Evolutionary conservation across 148 eudicot species (phyloP).

Genomic region (Rhododendron griersonianum): DNA sequence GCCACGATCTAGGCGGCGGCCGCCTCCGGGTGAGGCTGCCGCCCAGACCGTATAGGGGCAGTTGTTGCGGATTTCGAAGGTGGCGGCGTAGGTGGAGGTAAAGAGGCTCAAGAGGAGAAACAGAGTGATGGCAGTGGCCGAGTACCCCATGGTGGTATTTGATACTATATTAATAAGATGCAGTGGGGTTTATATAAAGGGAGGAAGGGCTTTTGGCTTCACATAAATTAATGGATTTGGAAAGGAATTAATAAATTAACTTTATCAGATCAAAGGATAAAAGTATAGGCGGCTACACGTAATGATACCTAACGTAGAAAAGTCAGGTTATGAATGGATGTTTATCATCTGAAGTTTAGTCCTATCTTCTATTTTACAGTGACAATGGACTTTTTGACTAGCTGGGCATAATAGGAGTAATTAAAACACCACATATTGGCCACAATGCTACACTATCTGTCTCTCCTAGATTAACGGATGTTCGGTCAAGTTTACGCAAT

Average conservation of each 20-base stretch:
- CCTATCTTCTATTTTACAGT: not conserved
- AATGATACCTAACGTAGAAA: not conserved
- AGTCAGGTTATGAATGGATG: not conserved
- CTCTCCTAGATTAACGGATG: not conserved
- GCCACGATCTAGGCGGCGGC: conserved; percentile 23
- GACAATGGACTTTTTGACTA: not conserved
- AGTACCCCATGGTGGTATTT: not conserved
- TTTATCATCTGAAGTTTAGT: not conserved
- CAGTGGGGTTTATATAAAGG: not conserved
- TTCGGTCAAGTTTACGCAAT: no score
- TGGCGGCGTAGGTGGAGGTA: conserved; percentile 30
- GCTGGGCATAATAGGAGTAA: not conserved
- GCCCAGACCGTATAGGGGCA: conserved; percentile 60
- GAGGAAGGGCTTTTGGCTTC: not conserved
- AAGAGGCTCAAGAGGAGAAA: conserved; percentile 15
- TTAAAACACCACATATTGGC: not conserved
- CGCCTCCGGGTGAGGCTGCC: conserved; percentile 31
- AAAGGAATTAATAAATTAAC: no score
- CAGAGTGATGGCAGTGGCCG: not conserved
- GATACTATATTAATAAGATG: not conserved
- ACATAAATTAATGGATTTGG: not conserved
- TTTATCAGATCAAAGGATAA: not conserved
- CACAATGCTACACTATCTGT: not conserved
- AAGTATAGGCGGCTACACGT: not conserved
- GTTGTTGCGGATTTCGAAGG: conserved; percentile 39